Percentiles rank a stretch among this genome's conserved stretches.
Evolutionary conservation across 1,284 basidiomycete species (phyloP).

Genomic region (Leccinum fuscescens): DNA sequence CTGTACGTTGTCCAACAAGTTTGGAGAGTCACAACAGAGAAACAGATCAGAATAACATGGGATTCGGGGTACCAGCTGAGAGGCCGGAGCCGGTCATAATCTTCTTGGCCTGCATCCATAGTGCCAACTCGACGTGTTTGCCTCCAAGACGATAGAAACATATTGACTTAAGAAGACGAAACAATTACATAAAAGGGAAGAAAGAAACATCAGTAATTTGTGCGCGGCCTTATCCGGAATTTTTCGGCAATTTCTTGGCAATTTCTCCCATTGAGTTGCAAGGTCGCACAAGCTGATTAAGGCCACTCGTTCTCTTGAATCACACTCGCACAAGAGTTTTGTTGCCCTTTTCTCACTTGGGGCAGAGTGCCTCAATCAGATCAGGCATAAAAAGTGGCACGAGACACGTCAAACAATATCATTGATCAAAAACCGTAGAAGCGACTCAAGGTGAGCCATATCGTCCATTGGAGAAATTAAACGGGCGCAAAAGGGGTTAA

Average conservation of each 20-base stretch:
- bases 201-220: neutral
- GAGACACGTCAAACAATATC: neutral
- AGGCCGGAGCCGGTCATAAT: no score
- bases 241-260: neutral
- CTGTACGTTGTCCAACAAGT: no score
- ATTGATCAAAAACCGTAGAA: neutral
- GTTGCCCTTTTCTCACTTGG: neutral
- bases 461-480: neutral
- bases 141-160: no score
- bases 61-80: no score
- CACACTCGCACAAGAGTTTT: neutral
- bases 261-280: neutral
- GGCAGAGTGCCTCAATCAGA: neutral
- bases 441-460: neutral
- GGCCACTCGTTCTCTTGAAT: neutral
- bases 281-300: neutral
- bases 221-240: neutral
- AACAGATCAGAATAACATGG: no score
- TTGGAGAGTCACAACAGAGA: no score
- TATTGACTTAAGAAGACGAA: no score
- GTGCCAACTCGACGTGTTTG: no score
- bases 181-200: no score
- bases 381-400: neutral
- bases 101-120: no score
- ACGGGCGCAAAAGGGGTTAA: neutral